A percentile compares a stretch with the other conserved stretches of the same genome.
These are phyloP conservation scores for Scutellaria baicalensis DNA, from an alignment of 257 asterid genomes.

Conservation along the genomic window DNA sequence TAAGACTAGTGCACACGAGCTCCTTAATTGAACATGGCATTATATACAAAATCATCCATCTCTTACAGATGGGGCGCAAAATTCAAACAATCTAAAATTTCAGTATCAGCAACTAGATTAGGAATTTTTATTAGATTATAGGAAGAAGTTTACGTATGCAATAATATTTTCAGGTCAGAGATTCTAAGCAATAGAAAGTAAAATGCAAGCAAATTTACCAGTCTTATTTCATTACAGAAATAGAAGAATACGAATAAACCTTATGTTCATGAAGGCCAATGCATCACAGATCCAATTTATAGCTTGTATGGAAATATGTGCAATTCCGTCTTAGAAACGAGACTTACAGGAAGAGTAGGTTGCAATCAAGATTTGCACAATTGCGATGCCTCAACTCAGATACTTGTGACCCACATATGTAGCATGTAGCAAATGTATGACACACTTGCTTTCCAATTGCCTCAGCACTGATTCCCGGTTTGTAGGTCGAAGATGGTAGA, in stretches of 20 bases:
- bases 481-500: conserved; percentile 70
- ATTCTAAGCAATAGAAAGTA: not conserved
- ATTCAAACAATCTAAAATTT: no score
- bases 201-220: not conserved
- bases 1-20: no score
- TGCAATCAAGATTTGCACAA: conserved; percentile 94
- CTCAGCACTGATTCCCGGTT: conserved; percentile 30
- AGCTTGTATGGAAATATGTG: not conserved
- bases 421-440: conserved; percentile 67
- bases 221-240: not conserved
- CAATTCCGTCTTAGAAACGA: not conserved
- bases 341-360: conserved; percentile 92
- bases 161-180: not conserved
- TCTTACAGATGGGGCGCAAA: no score
- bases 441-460: conserved; percentile 18
- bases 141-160: not conserved
- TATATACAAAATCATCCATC: no score
- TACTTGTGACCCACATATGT: conserved; percentile 55
- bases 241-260: not conserved
- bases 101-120: no score
- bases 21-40: no score
- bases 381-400: conserved; percentile 83
- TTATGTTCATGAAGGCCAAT: no score
- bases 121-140: no score
- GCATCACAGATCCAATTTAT: not conserved